Evolutionary conservation across 192 early-diverging fungal species (phyloP), one percentile per base, ranked within the genome.

Genomic region (Podila epicladia): DNA sequence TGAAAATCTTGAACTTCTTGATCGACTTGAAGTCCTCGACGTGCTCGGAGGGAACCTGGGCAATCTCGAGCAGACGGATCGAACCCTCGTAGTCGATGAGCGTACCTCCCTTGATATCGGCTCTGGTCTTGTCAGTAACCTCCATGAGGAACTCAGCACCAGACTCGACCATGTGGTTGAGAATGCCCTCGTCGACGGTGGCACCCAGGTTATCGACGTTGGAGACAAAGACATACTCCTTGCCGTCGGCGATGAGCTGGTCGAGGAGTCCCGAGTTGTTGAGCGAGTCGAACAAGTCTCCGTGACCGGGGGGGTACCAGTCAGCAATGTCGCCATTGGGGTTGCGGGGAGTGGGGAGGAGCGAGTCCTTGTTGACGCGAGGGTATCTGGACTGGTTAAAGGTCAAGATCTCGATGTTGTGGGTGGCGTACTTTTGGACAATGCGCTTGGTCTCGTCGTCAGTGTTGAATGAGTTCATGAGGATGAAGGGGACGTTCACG

Each of bases 391-490:
- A 93, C 86, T 99, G 98, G 89, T 99, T 99, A 85, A 99, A 99
- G 17, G 97, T 99, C 71, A 97, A 83, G 72, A 99, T 94, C 74
- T 94, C 89, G 61, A 98, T 89, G 71, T 96, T 93, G 85, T 99
- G 97, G 45, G 87, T 89, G 61, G 87, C 90, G 88, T 99, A 98
- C 85, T 99, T 99, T 91, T 98, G 98, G 74, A 98, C 95, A 84
- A 99, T 97, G 67, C 96, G 93, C 82, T 92, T 89, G 55, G 98
- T 99, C 82, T 99, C 98, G 19, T 94, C 93, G 83, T 99, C 97
- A 6, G 98, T 99, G 86, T 99, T 99, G 91, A 99, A 98, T n/a
- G 98, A 99, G 90, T 99, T 99, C 98, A 99, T 99, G 59, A 98
- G 89, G 66, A 99, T 97, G 73, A 98, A 92, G 6, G 98, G 98